Conservation (phyloP, 2,329 filamentous ascomycete genomes). For the Elsinoe necatrix region DNA sequence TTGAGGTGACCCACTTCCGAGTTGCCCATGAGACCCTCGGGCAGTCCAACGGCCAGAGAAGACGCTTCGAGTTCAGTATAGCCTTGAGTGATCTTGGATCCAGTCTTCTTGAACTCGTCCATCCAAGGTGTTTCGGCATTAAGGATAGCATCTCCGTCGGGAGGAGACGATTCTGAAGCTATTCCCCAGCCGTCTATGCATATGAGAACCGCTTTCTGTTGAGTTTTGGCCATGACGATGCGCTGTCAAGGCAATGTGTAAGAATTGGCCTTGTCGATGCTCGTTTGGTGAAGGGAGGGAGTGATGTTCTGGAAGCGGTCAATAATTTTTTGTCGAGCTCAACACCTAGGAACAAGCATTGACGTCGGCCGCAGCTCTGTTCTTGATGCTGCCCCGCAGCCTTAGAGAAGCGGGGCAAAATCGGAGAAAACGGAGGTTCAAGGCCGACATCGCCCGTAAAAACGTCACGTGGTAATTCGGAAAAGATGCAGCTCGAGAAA, state of each 20-base stretch:
- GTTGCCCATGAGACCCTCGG: slow-evolving; percentile 97
- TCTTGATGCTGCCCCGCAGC: not conserved
- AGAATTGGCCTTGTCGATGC: not conserved
- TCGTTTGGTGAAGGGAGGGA: not conserved
- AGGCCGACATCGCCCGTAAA: not conserved
- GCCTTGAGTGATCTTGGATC: slow-evolving; percentile 67
- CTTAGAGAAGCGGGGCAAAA: not conserved
- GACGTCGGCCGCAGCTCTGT: slow-evolving; percentile 2
- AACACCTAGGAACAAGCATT: slow-evolving; percentile 1
- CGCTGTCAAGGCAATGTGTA: not conserved
- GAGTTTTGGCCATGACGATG: slow-evolving; percentile 51
- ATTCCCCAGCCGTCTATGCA: slow-evolving; percentile 99
- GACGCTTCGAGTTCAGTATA: slow-evolving; percentile 93
- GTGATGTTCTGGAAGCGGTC: not conserved
- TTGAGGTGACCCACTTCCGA: slow-evolving; percentile 98
- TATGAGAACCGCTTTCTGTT: slow-evolving; percentile 67
- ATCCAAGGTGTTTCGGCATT: slow-evolving; percentile 89
- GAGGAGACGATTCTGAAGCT: slow-evolving; percentile 67
- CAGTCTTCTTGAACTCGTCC: slow-evolving; percentile 65
- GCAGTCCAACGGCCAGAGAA: slow-evolving; percentile 87
- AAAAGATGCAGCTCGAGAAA: no score
- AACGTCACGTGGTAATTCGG: no score
- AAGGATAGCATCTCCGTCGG: slow-evolving; percentile 89
- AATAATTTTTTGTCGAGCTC: slow-evolving; percentile 2
- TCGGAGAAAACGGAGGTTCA: not conserved